Conservation (phyloP, 768 basidiomycete genomes). For the Leccinum longicurvipes region DNA sequence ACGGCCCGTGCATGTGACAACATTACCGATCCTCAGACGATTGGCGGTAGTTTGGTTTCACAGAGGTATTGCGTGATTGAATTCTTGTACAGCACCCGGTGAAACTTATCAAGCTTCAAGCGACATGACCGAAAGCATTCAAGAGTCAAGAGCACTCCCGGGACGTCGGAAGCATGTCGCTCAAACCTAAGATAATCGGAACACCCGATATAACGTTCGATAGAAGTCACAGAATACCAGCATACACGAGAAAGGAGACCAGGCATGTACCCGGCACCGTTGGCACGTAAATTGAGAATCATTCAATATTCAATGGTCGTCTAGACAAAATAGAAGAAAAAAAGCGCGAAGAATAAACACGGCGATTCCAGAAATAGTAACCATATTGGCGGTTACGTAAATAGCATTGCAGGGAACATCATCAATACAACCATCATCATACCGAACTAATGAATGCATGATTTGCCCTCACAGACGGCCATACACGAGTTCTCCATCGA, state of each 20-base stretch:
- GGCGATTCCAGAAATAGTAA: constrained; percentile 12
- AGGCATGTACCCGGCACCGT: neutral
- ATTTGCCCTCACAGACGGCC: constrained; percentile 34
- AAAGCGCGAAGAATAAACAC: too few species aligned
- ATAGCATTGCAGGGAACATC: too few species aligned
- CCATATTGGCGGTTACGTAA: neutral
- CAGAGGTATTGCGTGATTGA: neutral
- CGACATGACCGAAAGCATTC: too few species aligned
- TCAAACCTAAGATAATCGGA: too few species aligned
- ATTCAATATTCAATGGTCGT: too few species aligned
- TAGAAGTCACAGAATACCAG: neutral
- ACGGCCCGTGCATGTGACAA: neutral
- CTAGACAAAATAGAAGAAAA: too few species aligned
- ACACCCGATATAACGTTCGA: neutral
- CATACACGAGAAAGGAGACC: neutral
- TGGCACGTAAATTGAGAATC: too few species aligned
- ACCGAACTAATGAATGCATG: neutral
- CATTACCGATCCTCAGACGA: neutral
- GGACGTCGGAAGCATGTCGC: too few species aligned
- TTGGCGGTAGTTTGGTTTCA: neutral
- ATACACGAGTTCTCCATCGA: constrained; percentile 63
- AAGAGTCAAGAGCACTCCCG: too few species aligned
- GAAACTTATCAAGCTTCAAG: neutral
- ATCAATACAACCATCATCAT: too few species aligned
- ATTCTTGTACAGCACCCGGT: neutral